Conservation (phyloP, 2,329 filamentous ascomycete genomes). For the Scedosporium aurantiacum region DNA sequence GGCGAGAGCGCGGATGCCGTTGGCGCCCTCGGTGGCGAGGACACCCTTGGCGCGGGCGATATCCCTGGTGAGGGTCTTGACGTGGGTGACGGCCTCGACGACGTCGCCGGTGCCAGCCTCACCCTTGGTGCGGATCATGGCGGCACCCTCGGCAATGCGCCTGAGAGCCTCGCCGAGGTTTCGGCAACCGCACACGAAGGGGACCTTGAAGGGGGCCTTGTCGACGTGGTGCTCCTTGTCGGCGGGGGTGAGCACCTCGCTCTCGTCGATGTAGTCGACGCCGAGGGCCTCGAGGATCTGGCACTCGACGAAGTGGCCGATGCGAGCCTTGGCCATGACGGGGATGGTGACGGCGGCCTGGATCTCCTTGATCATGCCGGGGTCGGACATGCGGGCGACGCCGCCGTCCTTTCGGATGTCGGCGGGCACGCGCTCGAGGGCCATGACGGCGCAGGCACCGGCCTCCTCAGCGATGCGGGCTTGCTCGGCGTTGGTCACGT, state of each 20-base stretch:
- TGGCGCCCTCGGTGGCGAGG: slow-evolving; percentile 42
- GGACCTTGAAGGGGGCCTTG: slow-evolving; percentile 70
- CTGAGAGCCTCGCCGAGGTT: slow-evolving; percentile 89
- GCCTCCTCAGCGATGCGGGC: slow-evolving; percentile 96
- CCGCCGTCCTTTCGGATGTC: slow-evolving; percentile 90
- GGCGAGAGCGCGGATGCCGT: slow-evolving; percentile 57
- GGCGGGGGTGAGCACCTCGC: slow-evolving; percentile 91
- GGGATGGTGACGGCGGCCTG: slow-evolving; percentile 92
- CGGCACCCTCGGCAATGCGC: slow-evolving; percentile 83
- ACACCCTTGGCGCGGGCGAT: slow-evolving; percentile 73
- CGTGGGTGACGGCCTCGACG: slow-evolving; percentile 91
- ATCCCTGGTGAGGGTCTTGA: slow-evolving; percentile 77
- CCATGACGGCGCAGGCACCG: slow-evolving; percentile 94
- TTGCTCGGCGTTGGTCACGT: slow-evolving; percentile 87
- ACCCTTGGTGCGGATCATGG: slow-evolving; percentile 98
- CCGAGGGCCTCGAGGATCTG: slow-evolving; percentile 93
- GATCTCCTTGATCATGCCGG: slow-evolving; percentile 87
- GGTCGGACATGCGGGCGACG: slow-evolving; percentile 95
- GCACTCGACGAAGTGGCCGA: slow-evolving; percentile 96
- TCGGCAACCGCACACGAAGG: slow-evolving; percentile 93
- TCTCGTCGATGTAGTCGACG: slow-evolving; percentile 97
- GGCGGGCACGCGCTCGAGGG: slow-evolving; percentile 90
- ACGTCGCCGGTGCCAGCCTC: slow-evolving; percentile 96
- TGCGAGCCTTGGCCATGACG: slow-evolving; percentile 97
- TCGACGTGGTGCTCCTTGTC: slow-evolving; percentile 86